Conservation (phyloP, 2,329 filamentous ascomycete species). For the Colletotrichum sp. region DNA sequence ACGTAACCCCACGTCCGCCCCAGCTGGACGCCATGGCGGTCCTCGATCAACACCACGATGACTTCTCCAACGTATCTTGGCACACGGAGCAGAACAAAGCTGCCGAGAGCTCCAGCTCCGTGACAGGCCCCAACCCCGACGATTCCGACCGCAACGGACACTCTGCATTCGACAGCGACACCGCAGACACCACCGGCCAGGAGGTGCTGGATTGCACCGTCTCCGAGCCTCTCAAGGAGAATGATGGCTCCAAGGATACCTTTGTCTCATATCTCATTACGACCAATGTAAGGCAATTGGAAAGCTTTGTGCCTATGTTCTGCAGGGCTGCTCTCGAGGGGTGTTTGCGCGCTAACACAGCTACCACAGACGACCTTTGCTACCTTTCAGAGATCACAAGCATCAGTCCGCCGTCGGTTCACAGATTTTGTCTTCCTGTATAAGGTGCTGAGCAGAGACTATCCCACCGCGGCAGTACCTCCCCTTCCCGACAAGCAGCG, state of each 20-base stretch:
- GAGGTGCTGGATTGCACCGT: conserved; percentile 87
- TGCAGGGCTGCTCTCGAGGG: neutral
- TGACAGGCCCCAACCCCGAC: conserved; percentile 20
- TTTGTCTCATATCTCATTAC: conserved; percentile 96
- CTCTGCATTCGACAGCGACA: conserved; percentile 52
- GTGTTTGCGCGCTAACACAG: conserved; percentile 1
- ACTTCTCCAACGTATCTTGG: conserved; percentile 86
- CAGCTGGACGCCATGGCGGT: conserved; percentile 42
- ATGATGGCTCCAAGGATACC: conserved; percentile 93
- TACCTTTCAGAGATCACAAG: conserved; percentile 83
- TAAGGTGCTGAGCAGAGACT: conserved; percentile 87
- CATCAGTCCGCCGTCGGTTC: conserved; percentile 86
- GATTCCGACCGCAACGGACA: conserved; percentile 31
- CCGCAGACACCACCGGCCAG: conserved; percentile 60
- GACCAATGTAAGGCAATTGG: conserved; percentile 68
- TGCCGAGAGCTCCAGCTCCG: conserved; percentile 31
- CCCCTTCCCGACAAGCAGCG: conserved; percentile 98
- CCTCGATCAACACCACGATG: conserved; percentile 59
- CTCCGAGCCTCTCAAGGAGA: conserved; percentile 86
- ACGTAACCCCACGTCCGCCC: conserved; percentile 21
- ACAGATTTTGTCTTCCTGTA: conserved; percentile 98
- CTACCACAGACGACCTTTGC: conserved; percentile 82
- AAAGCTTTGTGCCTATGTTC: neutral
- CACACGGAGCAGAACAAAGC: conserved; percentile 58
- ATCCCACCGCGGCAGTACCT: conserved; percentile 89